Conservation (phyloP, 441 rosid species). For the Corymbia calophylla region DNA sequence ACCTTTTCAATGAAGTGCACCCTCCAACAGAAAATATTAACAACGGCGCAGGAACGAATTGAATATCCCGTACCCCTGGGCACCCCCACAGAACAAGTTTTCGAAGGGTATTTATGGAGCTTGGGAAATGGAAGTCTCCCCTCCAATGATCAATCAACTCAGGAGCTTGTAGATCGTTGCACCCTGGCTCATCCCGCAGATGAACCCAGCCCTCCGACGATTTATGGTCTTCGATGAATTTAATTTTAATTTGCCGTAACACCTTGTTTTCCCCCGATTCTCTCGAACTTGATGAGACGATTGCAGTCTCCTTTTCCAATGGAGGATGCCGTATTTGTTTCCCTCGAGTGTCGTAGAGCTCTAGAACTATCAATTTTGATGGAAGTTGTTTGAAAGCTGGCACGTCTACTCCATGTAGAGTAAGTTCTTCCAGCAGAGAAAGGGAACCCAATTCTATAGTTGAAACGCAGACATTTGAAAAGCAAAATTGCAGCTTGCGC, state of each 20-base stretch:
- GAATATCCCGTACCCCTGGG: rapidly evolving
- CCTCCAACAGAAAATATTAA: rapidly evolving
- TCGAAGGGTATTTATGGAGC: background rate
- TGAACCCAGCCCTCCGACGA: too few relatives aligned
- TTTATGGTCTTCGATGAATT: too few relatives aligned
- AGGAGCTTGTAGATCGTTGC: background rate
- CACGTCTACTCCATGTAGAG: rapidly evolving
- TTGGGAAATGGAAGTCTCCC: rapidly evolving
- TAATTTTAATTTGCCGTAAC: too few relatives aligned
- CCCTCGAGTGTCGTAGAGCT: background rate
- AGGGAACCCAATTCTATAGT: background rate
- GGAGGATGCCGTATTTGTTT: background rate
- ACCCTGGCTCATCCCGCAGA: rapidly evolving
- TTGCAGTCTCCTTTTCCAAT: background rate
- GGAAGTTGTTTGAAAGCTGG: background rate
- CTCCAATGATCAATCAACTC: background rate
- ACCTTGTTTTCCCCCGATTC: too few relatives aligned
- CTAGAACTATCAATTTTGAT: background rate
- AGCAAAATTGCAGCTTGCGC: too few relatives aligned
- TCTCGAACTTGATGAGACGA: too few relatives aligned
- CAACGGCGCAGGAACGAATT: background rate
- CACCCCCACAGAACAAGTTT: rapidly evolving
- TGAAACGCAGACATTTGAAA: too few relatives aligned
- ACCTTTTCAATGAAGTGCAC: background rate
- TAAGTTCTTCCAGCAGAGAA: background rate